Base-by-base conservation (phyloP, 495 filamentous ascomycete species). In the Diplogelasinospora grovesii region DNA sequence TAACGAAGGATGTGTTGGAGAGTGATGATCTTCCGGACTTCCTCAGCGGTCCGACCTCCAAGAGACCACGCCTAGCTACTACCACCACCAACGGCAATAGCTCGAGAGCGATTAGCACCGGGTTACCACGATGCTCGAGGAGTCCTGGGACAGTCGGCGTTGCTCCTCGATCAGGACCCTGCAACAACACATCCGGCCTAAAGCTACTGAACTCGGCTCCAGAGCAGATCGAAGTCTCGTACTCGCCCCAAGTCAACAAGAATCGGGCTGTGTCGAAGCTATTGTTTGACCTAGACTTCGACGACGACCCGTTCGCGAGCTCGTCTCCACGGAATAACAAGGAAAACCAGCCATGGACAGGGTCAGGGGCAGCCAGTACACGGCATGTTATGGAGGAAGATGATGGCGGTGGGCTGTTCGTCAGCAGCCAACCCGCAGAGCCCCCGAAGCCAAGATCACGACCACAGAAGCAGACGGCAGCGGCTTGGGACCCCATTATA, bases 401-500 rank as follows among this genome's bases (percentile, higher is more conserved):
- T 15, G 43, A 44, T 13, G 31, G 51, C 5, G 27, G 39, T 10
- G 46, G 55, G 8, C 46, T 39, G 1, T 54, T 61, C 18, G 38
- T 33, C 4, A 43, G 37, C 26, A 50, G 39, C 29, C 43, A 55
- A 3, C 55, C 50, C 1, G 38, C 14, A 13, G 23, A 15, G 14
- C n/a, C 10, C 0, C 34, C 3, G 0, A 14, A 22, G 1, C 30
- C 14, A 13, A 35, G 16, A 5, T 11, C 30, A 21, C 18, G 16
- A 19, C 38, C 35, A 13, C 11, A 19, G 15, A 41, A 48, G 6
- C 45, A 28, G 23, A 53, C 55, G n/a, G 47, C 49, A 4, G 54
- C 37, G 18, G 36, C 48, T 1, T 72, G 69, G 69, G 69, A 70
- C 49, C 69, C 65, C 0, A 71, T n/a, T n/a, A n/a, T 71, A 35